Conservation (phyloP, 2,329 filamentous ascomycete species). For the Drechslera avenae region DNA sequence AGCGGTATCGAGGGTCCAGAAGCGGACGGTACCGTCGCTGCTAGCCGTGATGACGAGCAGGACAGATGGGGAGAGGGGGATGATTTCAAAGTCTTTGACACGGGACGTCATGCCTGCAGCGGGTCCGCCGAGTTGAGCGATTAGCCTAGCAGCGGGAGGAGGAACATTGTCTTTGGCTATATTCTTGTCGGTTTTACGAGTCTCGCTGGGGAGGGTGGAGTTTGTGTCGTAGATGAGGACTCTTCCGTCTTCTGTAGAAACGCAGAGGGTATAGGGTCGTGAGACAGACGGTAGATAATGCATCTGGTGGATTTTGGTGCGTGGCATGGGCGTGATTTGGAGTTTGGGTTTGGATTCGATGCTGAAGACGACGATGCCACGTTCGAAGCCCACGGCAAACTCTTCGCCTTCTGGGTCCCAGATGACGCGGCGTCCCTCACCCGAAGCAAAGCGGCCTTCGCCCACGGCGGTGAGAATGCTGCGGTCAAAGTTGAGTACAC, state of each 20-base stretch:
- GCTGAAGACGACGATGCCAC: slow-evolving; percentile 82
- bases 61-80: slow-evolving; percentile 54
- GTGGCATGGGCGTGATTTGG: slow-evolving; percentile 68
- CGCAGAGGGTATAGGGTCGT: slow-evolving; percentile 65
- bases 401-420: slow-evolving; percentile 82
- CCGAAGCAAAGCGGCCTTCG: slow-evolving; percentile 75
- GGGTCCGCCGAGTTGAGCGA: slow-evolving; percentile 81
- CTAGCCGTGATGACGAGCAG: slow-evolving; percentile 71
- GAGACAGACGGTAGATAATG: slow-evolving; percentile 66
- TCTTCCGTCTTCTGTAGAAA: slow-evolving; percentile 89
- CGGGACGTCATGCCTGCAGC: slow-evolving; percentile 69
- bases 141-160: slow-evolving; percentile 59
- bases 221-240: slow-evolving; percentile 81
- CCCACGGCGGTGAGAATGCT: slow-evolving; percentile 75
- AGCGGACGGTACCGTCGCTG: slow-evolving; percentile 82
- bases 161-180: slow-evolving; percentile 56
- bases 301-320: slow-evolving; percentile 84
- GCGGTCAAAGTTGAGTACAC: slow-evolving; percentile 82
- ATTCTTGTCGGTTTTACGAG: slow-evolving; percentile 46
- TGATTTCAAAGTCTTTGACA: slow-evolving; percentile 85
- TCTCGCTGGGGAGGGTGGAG: slow-evolving; percentile 49
- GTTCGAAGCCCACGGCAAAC: slow-evolving; percentile 87
- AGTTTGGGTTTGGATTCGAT: slow-evolving; percentile 85
- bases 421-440: slow-evolving; percentile 80
- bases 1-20: slow-evolving; percentile 67